These are phyloP conservation scores for Teunomyces gatunensis DNA, from an alignment of 805 yeast genomes.

Conservation along the genomic window DNA sequence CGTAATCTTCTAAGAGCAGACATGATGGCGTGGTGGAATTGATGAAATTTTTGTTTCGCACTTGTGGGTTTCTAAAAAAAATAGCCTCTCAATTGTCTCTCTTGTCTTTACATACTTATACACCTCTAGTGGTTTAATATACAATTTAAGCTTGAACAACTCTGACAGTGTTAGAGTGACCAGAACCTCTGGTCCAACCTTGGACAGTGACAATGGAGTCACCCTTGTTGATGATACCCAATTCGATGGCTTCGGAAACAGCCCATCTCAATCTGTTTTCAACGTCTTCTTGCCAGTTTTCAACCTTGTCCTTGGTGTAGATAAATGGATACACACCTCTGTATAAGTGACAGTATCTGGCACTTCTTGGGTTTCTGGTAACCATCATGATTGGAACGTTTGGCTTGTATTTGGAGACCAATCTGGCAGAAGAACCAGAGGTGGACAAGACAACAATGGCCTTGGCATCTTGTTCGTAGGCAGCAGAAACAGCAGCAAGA, in stretches of 20 bases:
- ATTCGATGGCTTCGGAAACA: constrained; percentile 79
- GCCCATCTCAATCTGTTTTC: constrained; percentile 94
- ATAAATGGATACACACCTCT: constrained; percentile 98
- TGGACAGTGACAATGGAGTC: constrained; percentile 92
- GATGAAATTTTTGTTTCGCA: constrained; percentile 2
- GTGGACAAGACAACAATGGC: constrained; percentile 96
- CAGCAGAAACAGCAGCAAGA: constrained; percentile 93
- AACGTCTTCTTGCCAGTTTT: constrained; percentile 94
- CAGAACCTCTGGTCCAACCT: constrained; percentile 98
- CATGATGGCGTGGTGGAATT: constrained; percentile 1
- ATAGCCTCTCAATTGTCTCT: background rate
- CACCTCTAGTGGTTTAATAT: constrained; percentile 2
- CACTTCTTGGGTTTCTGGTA: constrained; percentile 90
- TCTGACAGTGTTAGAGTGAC: constrained; percentile 98
- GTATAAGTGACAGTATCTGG: constrained; percentile 93
- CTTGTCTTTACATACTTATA: background rate
- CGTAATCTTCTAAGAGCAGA: constrained; percentile 7
- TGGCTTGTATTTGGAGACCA: constrained; percentile 97
- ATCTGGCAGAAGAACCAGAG: constrained; percentile 92
- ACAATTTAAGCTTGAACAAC: constrained; percentile 64
- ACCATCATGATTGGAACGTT: constrained; percentile 96
- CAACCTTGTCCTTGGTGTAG: constrained; percentile 61
- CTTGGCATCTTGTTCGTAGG: constrained; percentile 93
- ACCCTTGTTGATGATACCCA: constrained; percentile 84
- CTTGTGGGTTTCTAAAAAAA: background rate